Percentiles rank a stretch among this genome's conserved stretches.
These are phyloP conservation scores for Pleomassaria siparia DNA, from an alignment of 2,329 filamentous ascomycete genomes.

Conservation along the genomic window DNA sequence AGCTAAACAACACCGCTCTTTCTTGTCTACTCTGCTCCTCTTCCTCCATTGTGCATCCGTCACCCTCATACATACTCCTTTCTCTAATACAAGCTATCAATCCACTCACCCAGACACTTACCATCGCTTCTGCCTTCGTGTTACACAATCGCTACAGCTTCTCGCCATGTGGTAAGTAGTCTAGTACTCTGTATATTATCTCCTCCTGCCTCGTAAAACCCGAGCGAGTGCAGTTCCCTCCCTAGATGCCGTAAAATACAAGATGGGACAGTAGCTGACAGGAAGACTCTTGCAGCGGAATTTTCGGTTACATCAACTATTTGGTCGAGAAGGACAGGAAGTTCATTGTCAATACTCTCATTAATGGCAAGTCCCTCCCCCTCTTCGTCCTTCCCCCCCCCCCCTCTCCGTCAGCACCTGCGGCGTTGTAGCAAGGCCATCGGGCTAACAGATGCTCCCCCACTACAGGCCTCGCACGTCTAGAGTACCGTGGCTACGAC, in stretches of 20 bases:
- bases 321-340: constrained; percentile 98
- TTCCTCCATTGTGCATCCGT: constrained; percentile 20
- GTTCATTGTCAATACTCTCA: constrained; percentile 91
- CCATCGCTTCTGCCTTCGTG: constrained; percentile 32
- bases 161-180: constrained; percentile 43
- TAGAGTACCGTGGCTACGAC: constrained; percentile 99
- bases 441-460: constrained; percentile 29
- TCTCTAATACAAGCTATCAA: constrained; percentile 13
- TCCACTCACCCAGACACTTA: constrained; percentile 15
- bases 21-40: constrained; percentile 34
- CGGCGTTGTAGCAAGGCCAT: constrained; percentile 1
- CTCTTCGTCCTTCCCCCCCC: no score
- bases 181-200: constrained; percentile 21
- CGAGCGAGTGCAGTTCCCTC: no score
- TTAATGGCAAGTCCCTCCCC: constrained; percentile 75
- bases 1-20: constrained; percentile 39
- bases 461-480: constrained; percentile 82
- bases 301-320: constrained; percentile 99
- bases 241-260: no score
- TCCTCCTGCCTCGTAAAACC: no score
- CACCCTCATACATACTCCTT: not conserved
- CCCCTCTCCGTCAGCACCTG: constrained; percentile 9
- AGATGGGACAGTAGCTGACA: no score
- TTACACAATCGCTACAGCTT: constrained; percentile 26
- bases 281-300: no score